Conservation (phyloP, 1,284 basidiomycete genomes). For the Coniophora puteana region DNA sequence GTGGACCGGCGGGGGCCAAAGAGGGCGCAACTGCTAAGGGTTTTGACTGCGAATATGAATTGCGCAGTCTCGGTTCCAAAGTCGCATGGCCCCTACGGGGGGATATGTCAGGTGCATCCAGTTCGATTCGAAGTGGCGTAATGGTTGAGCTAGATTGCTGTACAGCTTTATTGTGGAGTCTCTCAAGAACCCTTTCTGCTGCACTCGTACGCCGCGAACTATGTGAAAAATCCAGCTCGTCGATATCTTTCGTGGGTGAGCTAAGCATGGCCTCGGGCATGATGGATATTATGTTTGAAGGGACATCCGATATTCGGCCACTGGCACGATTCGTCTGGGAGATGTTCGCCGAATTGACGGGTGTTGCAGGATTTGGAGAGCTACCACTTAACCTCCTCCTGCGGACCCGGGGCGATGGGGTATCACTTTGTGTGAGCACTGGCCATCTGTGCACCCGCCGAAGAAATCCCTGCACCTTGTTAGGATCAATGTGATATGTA, state of each 20-base stretch:
- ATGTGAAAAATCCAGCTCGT: constrained; percentile 8
- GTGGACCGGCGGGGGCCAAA: too few species aligned
- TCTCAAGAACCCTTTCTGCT: constrained; percentile 56
- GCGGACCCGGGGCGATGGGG: constrained; percentile 23
- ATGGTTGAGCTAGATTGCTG: constrained; percentile 33
- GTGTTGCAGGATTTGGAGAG: too few species aligned
- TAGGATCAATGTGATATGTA: neutral
- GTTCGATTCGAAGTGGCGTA: too few species aligned
- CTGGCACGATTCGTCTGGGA: too few species aligned
- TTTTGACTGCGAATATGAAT: too few species aligned
- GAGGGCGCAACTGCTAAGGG: too few species aligned
- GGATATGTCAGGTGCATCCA: constrained; percentile 41
- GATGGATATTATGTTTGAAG: constrained; percentile 20
- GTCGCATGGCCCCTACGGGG: neutral
- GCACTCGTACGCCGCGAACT: constrained; percentile 44
- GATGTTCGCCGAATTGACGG: too few species aligned
- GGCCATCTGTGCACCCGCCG: constrained; percentile 93
- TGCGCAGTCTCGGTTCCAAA: neutral
- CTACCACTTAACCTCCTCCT: constrained; percentile 44
- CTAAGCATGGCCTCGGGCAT: constrained; percentile 25
- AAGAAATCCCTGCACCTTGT: constrained; percentile 83
- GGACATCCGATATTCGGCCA: constrained; percentile 28
- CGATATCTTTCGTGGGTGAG: constrained; percentile 20
- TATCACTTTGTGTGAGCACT: constrained; percentile 51
- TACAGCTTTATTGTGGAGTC: constrained; percentile 49